Evolutionary conservation across 306 rosid genomes (phyloP).

Genomic region (Lagenaria siceraria): DNA sequence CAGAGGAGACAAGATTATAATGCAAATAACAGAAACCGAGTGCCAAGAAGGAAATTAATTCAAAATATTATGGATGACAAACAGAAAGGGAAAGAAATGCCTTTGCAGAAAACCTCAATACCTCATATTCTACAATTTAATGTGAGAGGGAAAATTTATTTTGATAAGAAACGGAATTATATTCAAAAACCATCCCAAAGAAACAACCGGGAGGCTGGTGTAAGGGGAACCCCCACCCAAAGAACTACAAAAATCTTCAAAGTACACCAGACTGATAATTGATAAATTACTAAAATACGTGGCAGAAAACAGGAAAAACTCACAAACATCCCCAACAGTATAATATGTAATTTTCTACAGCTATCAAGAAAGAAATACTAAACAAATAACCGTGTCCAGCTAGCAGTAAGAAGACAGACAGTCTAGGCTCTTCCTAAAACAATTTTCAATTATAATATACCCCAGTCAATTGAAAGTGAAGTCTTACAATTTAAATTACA

Average conservation of each 20-base stretch:
- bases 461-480: neutral
- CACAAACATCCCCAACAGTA: neutral
- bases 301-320: neutral
- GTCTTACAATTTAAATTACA: neutral
- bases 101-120: neutral
- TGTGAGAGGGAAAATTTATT: neutral
- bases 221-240: neutral
- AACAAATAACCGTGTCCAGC: neutral
- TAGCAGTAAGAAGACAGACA: neutral
- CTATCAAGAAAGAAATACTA: neutral
- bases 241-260: neutral
- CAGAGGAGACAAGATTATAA: conserved; percentile 5
- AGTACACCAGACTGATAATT: neutral
- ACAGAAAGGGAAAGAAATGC: neutral
- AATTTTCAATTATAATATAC: neutral
- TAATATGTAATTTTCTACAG: neutral
- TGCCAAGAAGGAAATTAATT: neutral
- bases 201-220: neutral
- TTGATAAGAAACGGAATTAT: neutral
- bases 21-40: conserved; percentile 4
- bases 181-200: neutral
- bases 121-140: neutral
- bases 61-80: neutral
- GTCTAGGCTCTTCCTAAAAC: neutral
- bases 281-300: neutral